Base-by-base conservation (phyloP, 768 basidiomycete species). In the Tremella yokohamensis region DNA sequence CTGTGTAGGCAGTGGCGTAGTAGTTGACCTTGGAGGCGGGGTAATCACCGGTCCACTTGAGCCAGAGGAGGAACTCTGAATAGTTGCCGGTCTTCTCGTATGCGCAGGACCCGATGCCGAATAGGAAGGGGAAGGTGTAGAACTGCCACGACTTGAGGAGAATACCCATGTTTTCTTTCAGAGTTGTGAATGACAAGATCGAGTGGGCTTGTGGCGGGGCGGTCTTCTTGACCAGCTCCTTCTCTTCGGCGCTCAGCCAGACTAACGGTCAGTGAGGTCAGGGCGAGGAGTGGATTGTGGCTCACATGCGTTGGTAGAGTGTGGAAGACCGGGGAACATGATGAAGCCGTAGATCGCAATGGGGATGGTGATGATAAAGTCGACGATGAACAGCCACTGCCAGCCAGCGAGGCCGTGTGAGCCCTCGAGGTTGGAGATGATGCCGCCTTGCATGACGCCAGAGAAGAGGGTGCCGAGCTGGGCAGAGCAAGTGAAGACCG, bases 341-440 rank as follows among this genome's bases (percentile, higher is more conserved):
- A 85, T 64, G 68, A 86, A 87, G 0, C 86, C 86, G 69, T 86
- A 87, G 8, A 86, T 65, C 1, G 86, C 85, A 60, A 88, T 84
- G 0, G 86, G 86, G 15, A 86, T 45, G 40, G 60, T 61, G 60
- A 61, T 61, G 34, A 56, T 29, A 20, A 56, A 58, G 45, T 65
- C 63, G 25, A 65, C 54, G 37, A 65, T 47, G 52, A 65, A 65
- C 3, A 65, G 48, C 63, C 63, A 65, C 40, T 62, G 61, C 64
- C 61, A 66, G 2, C 68, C 65, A 16, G 16, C 34, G 20, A 67
- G 40, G 20, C 70, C 61, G 37, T 22, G 52, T 19, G 49, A 50
- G 18, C 68, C 65, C 1, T 69, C 59, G 16, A 72, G 55, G 18
- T 57, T 68, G 0, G 54, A 29, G 16, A 61, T 50, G 40, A 72